Percentiles rank a stretch among this genome's conserved stretches.
phyloP scores from a whole-genome alignment of 768 basidiomycete genomes.

The Termitomyces sp. region DNA sequence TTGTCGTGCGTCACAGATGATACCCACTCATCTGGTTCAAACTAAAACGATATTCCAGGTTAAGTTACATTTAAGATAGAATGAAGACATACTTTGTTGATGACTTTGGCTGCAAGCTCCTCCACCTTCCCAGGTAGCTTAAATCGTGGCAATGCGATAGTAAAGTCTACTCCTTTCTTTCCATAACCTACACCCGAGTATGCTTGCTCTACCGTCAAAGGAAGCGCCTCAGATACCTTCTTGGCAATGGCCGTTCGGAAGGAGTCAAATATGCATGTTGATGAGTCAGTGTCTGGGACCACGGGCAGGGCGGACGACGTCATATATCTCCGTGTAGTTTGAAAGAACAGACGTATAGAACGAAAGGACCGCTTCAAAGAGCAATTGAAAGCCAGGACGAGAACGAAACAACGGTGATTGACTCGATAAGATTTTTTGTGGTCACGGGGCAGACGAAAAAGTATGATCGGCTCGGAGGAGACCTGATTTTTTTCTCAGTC shows the following conservation, averaged over 20 bases:
- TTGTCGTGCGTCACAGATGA: conserved; percentile 64
- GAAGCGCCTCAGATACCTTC: conserved; percentile 58
- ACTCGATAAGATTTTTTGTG: conserved; percentile 16
- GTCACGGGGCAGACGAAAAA: conserved; percentile 12
- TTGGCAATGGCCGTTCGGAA: conserved; percentile 82
- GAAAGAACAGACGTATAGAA: conserved; percentile 4
- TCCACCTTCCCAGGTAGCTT: conserved; percentile 79
- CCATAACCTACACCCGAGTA: conserved; percentile 85
- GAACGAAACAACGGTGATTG: conserved; percentile 2
- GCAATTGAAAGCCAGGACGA: conserved; percentile 18
- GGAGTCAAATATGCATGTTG: conserved; percentile 61
- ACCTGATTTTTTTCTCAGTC: no score
- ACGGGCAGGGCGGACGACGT: conserved; percentile 24
- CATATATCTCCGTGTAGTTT: conserved; percentile 15
- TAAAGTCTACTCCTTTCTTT: conserved; percentile 92
- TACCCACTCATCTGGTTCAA: conserved; percentile 78
- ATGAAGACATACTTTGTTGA: conserved; percentile 56
- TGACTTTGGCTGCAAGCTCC: conserved; percentile 66
- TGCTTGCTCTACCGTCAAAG: conserved; percentile 68
- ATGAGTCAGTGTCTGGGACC: conserved; percentile 50
- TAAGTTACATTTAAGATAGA: not conserved
- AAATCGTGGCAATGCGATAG: conserved; percentile 88
- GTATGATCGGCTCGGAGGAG: conserved; percentile 9
- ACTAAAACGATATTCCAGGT: conserved; percentile 37
- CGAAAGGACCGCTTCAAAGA: conserved; percentile 10